A percentile compares a stretch with the other conserved stretches of the same genome.
phyloP scores from a whole-genome alignment of 2,329 filamentous ascomycete genomes.

The Ceratocystis eucalypticola region DNA sequence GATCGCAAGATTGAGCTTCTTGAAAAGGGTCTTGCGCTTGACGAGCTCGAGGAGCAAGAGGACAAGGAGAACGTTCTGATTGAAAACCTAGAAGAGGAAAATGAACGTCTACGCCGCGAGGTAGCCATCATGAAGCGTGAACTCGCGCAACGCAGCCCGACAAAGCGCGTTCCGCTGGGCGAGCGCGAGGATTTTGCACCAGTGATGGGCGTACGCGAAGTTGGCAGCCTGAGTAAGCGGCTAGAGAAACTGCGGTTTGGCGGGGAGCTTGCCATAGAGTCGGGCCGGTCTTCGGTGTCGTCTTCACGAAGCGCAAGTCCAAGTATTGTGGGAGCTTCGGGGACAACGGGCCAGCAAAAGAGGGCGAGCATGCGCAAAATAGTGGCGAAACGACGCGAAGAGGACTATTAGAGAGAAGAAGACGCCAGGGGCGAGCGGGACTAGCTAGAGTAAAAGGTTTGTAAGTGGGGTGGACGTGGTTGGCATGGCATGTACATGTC shows the following conservation, averaged over 20 bases:
- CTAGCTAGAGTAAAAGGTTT: neutral
- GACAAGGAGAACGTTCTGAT: constrained; percentile 44
- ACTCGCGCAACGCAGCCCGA: constrained; percentile 48
- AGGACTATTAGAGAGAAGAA: neutral
- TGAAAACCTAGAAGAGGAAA: constrained; percentile 56
- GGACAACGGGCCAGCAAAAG: constrained; percentile 2
- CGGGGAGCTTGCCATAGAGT: neutral
- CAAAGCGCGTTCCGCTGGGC: constrained; percentile 41
- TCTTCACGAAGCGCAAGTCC: constrained; percentile 7
- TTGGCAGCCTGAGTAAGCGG: constrained; percentile 13
- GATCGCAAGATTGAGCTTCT: constrained; percentile 69
- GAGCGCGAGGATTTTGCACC: constrained; percentile 37
- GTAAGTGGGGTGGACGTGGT: neutral
- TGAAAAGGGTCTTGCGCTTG: constrained; percentile 33
- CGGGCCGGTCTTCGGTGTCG: neutral
- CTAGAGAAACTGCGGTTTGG: constrained; percentile 14
- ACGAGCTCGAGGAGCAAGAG: constrained; percentile 32
- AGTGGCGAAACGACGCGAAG: constrained; percentile 5
- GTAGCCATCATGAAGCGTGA: constrained; percentile 53
- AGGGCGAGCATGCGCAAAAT: constrained; percentile 11
- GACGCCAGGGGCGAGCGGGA: neutral
- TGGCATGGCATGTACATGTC: neutral
- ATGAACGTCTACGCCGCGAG: constrained; percentile 53
- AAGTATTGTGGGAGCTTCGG: neutral
- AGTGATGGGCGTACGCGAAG: constrained; percentile 8